These are phyloP conservation scores for Lactifluus echinatus DNA, from an alignment of 768 basidiomycete genomes.

Conservation along the genomic window DNA sequence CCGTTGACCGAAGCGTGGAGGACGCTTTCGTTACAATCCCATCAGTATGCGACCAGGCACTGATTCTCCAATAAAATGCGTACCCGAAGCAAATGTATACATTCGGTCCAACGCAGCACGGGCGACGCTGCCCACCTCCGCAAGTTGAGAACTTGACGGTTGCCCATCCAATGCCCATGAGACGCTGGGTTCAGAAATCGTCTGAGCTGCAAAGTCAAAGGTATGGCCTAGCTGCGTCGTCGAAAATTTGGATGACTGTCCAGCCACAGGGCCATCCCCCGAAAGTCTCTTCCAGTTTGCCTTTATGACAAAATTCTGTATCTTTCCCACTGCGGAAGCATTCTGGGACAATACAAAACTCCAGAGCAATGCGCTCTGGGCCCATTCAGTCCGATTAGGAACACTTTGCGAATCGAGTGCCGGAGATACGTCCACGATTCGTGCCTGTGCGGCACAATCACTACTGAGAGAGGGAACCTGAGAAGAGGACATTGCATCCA, in stretches of 20 bases:
- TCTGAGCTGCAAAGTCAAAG: constrained; percentile 54
- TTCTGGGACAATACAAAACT: constrained; percentile 47
- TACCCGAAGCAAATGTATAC: constrained; percentile 54
- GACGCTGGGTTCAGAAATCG: constrained; percentile 34
- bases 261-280: constrained; percentile 35
- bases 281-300: constrained; percentile 42
- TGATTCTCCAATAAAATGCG: constrained; percentile 18
- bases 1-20: constrained; percentile 41
- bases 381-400: constrained; percentile 50
- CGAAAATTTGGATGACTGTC: constrained; percentile 30
- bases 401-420: constrained; percentile 31
- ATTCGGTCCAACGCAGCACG: constrained; percentile 43
- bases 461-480: constrained; percentile 36
- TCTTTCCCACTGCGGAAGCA: constrained; percentile 27
- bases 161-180: constrained; percentile 41
- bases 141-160: constrained; percentile 38
- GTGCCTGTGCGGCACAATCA: constrained; percentile 46
- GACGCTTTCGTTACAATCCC: constrained; percentile 38
- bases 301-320: constrained; percentile 40
- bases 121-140: constrained; percentile 33
- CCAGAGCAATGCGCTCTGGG: constrained; percentile 52
- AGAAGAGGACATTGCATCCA: constrained; percentile 41
- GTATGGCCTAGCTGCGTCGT: constrained; percentile 41
- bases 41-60: not conserved
- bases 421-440: constrained; percentile 46